These are phyloP conservation scores for Buddleja alternifolia DNA, from an alignment of 257 asterid species.

Conservation along the genomic window DNA sequence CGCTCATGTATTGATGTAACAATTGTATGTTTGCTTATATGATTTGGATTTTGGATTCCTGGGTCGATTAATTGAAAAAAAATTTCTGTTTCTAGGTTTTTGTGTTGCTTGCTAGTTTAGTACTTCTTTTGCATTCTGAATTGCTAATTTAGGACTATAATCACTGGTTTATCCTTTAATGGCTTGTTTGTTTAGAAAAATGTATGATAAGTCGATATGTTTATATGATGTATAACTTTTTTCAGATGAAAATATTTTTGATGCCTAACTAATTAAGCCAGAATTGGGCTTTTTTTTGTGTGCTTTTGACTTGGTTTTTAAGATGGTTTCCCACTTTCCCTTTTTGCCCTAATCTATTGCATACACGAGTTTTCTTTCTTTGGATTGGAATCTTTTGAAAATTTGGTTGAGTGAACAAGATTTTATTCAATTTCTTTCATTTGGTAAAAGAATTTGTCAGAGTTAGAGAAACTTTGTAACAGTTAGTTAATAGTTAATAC, in stretches of 20 bases:
- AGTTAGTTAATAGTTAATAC: not conserved
- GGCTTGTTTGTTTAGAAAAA: constrained; percentile 7
- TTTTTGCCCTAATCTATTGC: not conserved
- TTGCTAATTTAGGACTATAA: not conserved
- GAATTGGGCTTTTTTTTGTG: not conserved
- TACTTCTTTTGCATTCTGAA: not conserved
- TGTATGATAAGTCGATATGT: not conserved
- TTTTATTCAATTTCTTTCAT: not conserved
- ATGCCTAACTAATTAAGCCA: not conserved
- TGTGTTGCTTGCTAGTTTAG: not conserved
- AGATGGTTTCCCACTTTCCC: not conserved
- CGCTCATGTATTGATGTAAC: constrained; percentile 4
- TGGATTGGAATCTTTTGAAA: not conserved
- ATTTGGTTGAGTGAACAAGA: not conserved
- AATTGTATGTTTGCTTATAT: not conserved
- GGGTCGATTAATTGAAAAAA: not conserved
- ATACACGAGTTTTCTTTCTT: not conserved
- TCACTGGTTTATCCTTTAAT: not conserved
- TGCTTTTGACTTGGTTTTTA: not conserved
- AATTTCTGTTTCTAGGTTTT: not conserved
- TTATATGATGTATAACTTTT: not conserved
- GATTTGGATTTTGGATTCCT: constrained; percentile 10
- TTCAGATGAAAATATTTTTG: not conserved
- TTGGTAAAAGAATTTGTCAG: not conserved
- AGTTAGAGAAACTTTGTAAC: not conserved